Evolutionary conservation across 2,329 filamentous ascomycete species (phyloP).

Genomic region (Rhytidhysteron rufulum): DNA sequence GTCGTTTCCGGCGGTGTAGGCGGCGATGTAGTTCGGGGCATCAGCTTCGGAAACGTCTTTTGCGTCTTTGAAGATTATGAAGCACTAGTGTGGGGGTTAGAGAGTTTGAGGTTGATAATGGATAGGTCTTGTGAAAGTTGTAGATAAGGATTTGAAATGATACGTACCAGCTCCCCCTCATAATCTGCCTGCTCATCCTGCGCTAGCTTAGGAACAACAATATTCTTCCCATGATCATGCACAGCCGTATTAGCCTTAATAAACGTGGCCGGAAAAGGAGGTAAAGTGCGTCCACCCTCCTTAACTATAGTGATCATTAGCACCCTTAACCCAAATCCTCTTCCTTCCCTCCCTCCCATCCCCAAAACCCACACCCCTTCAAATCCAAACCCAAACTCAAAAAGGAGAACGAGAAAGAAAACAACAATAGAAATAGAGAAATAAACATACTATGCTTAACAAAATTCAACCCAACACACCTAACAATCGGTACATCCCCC

Average conservation of each 20-base stretch:
- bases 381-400: background rate
- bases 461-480: slow-evolving; percentile 60
- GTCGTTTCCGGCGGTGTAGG: slow-evolving; percentile 55
- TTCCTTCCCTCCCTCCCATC: background rate
- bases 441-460: slow-evolving; percentile 48
- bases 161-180: slow-evolving; percentile 49
- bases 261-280: slow-evolving; percentile 50
- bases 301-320: slow-evolving; percentile 37
- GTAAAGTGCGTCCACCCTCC: slow-evolving; percentile 49
- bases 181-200: slow-evolving; percentile 49
- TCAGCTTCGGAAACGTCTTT: slow-evolving; percentile 46
- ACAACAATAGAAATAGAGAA: background rate
- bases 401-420: background rate
- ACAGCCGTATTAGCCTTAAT: slow-evolving; percentile 45
- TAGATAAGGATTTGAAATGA: too few species aligned
- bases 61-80: slow-evolving; percentile 52
- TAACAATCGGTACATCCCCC: slow-evolving; percentile 52
- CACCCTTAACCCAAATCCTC: background rate
- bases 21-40: slow-evolving; percentile 50
- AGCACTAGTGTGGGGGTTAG: slow-evolving; percentile 15
- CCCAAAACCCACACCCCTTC: background rate
- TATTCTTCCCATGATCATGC: slow-evolving; percentile 37
- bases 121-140: too few species aligned
- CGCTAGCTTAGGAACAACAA: slow-evolving; percentile 47
- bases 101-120: background rate